A percentile compares a stretch with the other conserved stretches of the same genome.
These are phyloP conservation scores for Ilyonectria robusta DNA, from an alignment of 2,329 filamentous ascomycete species.

Conservation along the genomic window DNA sequence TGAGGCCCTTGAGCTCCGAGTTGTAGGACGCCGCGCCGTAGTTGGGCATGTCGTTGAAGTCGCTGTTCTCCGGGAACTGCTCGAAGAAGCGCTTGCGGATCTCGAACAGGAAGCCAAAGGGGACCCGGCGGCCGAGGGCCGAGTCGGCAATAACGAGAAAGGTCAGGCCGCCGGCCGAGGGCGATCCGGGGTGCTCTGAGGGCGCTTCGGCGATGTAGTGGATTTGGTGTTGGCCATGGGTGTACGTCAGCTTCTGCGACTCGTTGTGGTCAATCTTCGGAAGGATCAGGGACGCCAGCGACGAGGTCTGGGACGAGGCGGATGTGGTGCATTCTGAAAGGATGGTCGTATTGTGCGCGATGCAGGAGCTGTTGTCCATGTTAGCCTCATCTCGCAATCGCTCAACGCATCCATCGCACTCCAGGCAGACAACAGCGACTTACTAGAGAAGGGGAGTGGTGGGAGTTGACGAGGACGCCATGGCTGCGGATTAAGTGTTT, in stretches of 20 bases:
- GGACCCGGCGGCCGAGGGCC: conserved; percentile 86
- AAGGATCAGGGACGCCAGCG: conserved; percentile 92
- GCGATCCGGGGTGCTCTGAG: conserved; percentile 70
- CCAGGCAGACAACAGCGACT: conserved; percentile 49
- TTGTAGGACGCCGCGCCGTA: conserved; percentile 96
- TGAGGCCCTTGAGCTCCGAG: conserved; percentile 79
- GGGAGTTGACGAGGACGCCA: conserved; percentile 80
- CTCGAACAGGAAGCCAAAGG: conserved; percentile 93
- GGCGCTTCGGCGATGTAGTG: conserved; percentile 94
- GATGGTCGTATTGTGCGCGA: conserved; percentile 94
- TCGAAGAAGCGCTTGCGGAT: conserved; percentile 89
- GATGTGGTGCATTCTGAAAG: conserved; percentile 93
- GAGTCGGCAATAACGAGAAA: conserved; percentile 92
- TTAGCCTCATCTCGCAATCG: conserved; percentile 4
- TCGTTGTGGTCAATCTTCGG: conserved; percentile 89
- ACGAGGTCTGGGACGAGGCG: conserved; percentile 85
- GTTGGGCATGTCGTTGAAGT: conserved; percentile 84
- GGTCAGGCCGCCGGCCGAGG: conserved; percentile 84
- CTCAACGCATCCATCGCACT: not conserved
- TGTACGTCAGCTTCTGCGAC: conserved; percentile 93
- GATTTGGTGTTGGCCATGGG: conserved; percentile 91
- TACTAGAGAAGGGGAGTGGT: conserved; percentile 82
- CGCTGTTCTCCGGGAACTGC: conserved; percentile 75
- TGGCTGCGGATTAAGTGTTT: conserved; percentile 50
- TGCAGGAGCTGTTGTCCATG: conserved; percentile 78